Base-by-base conservation (phyloP, 169 alveolate species). In the Plasmodium reichenowi region DNA sequence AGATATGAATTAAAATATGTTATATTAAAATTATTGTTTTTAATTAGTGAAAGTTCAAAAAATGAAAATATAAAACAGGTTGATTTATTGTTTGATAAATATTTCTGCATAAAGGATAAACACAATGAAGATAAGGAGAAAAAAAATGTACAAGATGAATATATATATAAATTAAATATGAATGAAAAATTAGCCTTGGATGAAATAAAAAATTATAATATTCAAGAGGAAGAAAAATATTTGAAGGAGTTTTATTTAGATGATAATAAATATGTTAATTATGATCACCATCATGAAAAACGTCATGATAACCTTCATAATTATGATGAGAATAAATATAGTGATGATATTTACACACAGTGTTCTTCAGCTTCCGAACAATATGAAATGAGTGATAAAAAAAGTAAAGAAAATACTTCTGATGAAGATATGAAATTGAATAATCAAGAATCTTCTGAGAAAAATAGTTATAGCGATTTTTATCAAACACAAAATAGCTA, bases 1-100 rank as follows among this genome's bases (percentile, higher is more conserved):
- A 71, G 92, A 70, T 86, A 86, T 54, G 92, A 86, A 22, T 72
- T 86, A 73, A 86, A 86, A 26, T 86, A 22, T 66, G 59, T 86
- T 20, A 86, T 86, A 59, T 86, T 86, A 72, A 86, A 59, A 71
- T 56, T 86, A 86, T 45, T 86, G 9, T 86, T 86, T 86, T 73
- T 86, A 52, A 86, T 72, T 20, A 66, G 92, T n/a, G 92, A 86
- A 59, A 86, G 71, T 38, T 45, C 66, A 59, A 72, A 32, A 59
- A 60, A 22, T 72, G 87, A 70, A 20, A 72, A 72, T 26, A 24
- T 74, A 32, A 60, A 86, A 72, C 62, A 72, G 8, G 63, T 86
- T 60, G 87, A 86, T 56, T 56, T 47, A 15, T 29, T 86, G 9
- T 86, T 71, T 72, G 62, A 10, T 60, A 86, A 86, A 62, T 86